Evolutionary conservation across 345 rosid species (phyloP).

Genomic region (Cardamine occulta): DNA sequence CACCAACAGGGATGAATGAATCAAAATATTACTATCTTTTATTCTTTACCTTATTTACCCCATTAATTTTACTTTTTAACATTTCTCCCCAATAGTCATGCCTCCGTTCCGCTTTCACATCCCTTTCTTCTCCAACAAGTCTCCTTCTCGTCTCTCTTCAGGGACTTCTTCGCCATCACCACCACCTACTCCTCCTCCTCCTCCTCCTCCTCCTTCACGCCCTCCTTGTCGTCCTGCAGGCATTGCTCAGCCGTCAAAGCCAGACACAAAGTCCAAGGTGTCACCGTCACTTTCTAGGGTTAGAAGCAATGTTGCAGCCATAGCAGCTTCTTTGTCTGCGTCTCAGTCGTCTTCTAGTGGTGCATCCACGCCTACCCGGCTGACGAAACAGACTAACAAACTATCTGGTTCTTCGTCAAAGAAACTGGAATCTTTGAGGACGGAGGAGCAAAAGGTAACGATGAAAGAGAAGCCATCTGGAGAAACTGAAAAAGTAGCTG

Average conservation of each 20-base stretch:
- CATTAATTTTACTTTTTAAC: not conserved
- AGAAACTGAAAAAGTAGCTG: conserved; percentile 37
- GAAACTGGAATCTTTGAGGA: conserved; percentile 21
- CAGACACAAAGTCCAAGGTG: conserved; percentile 33
- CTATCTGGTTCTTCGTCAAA: conserved; percentile 41
- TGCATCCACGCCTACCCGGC: conserved; percentile 14
- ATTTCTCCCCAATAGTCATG: conserved; percentile 21
- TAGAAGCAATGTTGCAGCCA: conserved; percentile 35
- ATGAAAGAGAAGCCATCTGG: conserved; percentile 11
- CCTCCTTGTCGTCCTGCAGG: conserved; percentile 49
- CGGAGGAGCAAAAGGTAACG: conserved; percentile 26
- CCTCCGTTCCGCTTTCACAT: conserved; percentile 43
- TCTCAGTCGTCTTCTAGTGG: conserved; percentile 31
- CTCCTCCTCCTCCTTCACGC: conserved; percentile 30
- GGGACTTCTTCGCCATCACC: conserved; percentile 41
- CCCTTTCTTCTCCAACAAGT: conserved; percentile 40
- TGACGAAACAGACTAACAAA: conserved; percentile 18
- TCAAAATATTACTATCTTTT: not conserved
- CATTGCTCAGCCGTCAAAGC: conserved; percentile 38
- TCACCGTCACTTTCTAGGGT: conserved; percentile 30
- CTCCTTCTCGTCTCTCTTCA: conserved; percentile 43
- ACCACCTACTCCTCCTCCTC: conserved; percentile 19
- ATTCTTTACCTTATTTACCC: conserved; percentile 15
- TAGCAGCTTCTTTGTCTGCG: conserved; percentile 17
- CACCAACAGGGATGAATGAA: not conserved